Evolutionary conservation across 2,329 filamentous ascomycete species (phyloP).

Genomic region (Conoideocrella luteorostrata): DNA sequence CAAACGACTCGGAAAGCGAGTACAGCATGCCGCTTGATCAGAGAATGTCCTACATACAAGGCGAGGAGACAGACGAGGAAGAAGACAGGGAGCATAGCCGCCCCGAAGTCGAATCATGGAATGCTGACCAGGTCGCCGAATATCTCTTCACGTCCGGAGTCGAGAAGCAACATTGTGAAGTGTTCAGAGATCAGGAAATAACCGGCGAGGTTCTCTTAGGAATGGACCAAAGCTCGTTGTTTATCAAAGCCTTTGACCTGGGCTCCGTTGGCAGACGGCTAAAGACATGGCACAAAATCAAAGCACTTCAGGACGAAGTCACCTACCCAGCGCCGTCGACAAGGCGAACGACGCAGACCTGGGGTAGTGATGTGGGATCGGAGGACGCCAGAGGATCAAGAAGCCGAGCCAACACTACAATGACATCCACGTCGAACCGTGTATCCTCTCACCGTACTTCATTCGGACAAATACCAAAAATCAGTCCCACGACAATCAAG

Average conservation of each 20-base stretch:
- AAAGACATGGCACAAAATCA: slow-evolving; percentile 97
- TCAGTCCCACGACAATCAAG: slow-evolving; percentile 36
- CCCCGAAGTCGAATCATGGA: slow-evolving; percentile 74
- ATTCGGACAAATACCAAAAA: slow-evolving; percentile 41
- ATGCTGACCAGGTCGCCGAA: slow-evolving; percentile 74
- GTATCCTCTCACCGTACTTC: slow-evolving; percentile 45
- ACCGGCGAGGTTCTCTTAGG: slow-evolving; percentile 85
- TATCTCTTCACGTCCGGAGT: slow-evolving; percentile 81
- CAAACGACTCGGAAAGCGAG: slow-evolving; percentile 79
- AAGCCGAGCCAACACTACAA: slow-evolving; percentile 50
- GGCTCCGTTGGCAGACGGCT: slow-evolving; percentile 83
- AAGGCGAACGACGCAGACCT: slow-evolving; percentile 48
- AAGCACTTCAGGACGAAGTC: slow-evolving; percentile 82
- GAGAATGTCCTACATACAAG: slow-evolving; percentile 84
- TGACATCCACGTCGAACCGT: slow-evolving; percentile 36
- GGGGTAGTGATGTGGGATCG: slow-evolving; percentile 52
- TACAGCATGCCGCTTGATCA: slow-evolving; percentile 76
- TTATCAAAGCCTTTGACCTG: slow-evolving; percentile 91
- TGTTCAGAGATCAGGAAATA: slow-evolving; percentile 94
- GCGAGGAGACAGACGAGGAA: slow-evolving; percentile 92
- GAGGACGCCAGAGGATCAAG: slow-evolving; percentile 45
- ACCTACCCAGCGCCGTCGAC: slow-evolving; percentile 35
- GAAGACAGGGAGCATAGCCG: slow-evolving; percentile 65
- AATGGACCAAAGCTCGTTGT: slow-evolving; percentile 92
- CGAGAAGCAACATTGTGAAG: slow-evolving; percentile 83